phyloP scores from a whole-genome alignment of 257 asterid genomes.

The Parsonsia alboflavescens region DNA sequence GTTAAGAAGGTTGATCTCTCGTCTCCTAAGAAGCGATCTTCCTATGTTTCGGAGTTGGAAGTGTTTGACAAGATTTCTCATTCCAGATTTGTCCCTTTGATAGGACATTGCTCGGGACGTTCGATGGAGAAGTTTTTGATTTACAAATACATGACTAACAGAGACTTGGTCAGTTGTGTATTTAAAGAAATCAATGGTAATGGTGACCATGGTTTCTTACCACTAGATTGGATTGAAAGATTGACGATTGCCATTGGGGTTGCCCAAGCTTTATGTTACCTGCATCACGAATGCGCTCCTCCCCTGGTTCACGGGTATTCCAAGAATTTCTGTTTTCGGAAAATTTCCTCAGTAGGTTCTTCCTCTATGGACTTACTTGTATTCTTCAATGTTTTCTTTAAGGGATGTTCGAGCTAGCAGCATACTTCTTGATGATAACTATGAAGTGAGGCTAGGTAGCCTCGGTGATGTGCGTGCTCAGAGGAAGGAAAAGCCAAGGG shows the following conservation, averaged over 20 bases:
- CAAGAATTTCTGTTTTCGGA: neutral
- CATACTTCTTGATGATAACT: too few relatives aligned
- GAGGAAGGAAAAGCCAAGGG: too few relatives aligned
- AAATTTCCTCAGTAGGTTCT: too few relatives aligned
- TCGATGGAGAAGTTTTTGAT: slow-evolving; percentile 8
- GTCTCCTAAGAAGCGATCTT: slow-evolving; percentile 20
- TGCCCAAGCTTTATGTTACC: slow-evolving; percentile 6
- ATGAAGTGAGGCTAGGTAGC: too few relatives aligned
- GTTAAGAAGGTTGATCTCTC: slow-evolving; percentile 49
- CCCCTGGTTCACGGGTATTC: slow-evolving; percentile 18
- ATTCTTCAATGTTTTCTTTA: too few relatives aligned
- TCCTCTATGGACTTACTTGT: too few relatives aligned
- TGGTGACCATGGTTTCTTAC: neutral
- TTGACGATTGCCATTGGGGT: slow-evolving; percentile 17
- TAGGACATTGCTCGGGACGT: slow-evolving; percentile 10
- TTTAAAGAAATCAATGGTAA: neutral
- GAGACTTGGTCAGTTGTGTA: slow-evolving; percentile 4
- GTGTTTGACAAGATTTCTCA: neutral
- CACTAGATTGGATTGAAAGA: slow-evolving; percentile 6
- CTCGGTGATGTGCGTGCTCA: too few relatives aligned
- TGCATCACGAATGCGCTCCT: slow-evolving; percentile 17
- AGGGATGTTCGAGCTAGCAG: too few relatives aligned
- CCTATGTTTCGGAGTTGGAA: slow-evolving; percentile 28
- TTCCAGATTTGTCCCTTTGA: slow-evolving; percentile 12
- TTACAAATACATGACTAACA: slow-evolving; percentile 4